Conservation (phyloP, 306 rosid genomes). For the Rosa lucieae region DNA sequence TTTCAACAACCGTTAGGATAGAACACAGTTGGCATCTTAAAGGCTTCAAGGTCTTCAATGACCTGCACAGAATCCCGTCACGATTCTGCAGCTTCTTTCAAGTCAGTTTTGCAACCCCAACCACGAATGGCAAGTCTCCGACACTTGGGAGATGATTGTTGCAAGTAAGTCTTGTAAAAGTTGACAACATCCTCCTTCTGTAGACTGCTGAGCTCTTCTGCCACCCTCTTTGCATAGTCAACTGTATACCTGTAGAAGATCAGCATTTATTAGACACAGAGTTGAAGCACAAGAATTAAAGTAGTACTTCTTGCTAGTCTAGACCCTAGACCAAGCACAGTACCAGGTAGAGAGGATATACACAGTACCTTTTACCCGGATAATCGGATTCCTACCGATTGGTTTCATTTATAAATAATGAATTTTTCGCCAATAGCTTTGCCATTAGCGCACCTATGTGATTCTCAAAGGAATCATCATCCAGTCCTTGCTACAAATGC, state of each 20-base stretch:
- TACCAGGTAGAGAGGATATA: no score
- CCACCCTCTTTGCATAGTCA: slow-evolving; percentile 63
- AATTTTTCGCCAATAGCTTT: no score
- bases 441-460: no score
- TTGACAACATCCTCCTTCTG: slow-evolving; percentile 62
- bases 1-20: slow-evolving; percentile 38
- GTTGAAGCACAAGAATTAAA: no score
- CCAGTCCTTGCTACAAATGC: no score
- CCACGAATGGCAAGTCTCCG: slow-evolving; percentile 63
- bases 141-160: slow-evolving; percentile 60
- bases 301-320: no score
- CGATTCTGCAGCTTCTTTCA: slow-evolving; percentile 49
- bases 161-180: slow-evolving; percentile 65
- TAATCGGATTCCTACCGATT: no score
- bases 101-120: slow-evolving; percentile 87
- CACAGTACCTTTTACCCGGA: no score
- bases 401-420: no score
- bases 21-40: slow-evolving; percentile 64
- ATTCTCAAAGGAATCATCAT: no score
- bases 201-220: slow-evolving; percentile 59
- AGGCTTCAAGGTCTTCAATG: slow-evolving; percentile 52
- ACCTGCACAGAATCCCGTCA: slow-evolving; percentile 32
- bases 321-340: no score
- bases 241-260: slow-evolving; percentile 58
- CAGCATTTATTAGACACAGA: no score